Evolutionary conservation across 192 early-diverging fungal species (phyloP).

Genomic region (Hyaloraphidium curvatum): DNA sequence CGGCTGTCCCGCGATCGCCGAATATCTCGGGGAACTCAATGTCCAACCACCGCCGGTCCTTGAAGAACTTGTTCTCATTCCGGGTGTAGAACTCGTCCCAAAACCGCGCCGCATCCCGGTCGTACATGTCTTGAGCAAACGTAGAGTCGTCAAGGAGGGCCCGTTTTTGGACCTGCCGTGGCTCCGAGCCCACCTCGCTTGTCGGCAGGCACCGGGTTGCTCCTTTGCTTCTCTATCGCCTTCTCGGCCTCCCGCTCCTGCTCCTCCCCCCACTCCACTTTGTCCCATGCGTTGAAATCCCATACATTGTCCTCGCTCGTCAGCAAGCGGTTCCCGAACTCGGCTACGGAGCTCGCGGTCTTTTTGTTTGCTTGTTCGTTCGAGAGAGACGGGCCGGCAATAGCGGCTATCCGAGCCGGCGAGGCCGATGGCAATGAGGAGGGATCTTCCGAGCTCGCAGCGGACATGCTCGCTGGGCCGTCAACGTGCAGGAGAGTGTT

Average conservation of each 20-base stretch:
- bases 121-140: conserved; percentile 19
- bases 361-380: too few species aligned
- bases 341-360: too few species aligned
- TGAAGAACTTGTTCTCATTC: conserved; percentile 36
- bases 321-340: not conserved
- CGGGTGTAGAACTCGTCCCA: conserved; percentile 40
- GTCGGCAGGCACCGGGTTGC: not conserved
- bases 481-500: too few species aligned
- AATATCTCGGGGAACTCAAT: conserved; percentile 12
- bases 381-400: too few species aligned
- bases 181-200: not conserved
- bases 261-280: not conserved
- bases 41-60: conserved; percentile 33
- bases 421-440: too few species aligned
- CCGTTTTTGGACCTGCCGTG: not conserved
- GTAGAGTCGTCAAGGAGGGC: not conserved
- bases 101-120: conserved; percentile 26
- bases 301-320: not conserved
- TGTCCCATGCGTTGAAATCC: not conserved
- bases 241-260: not conserved
- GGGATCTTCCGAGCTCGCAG: too few species aligned
- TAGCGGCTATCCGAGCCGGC: too few species aligned
- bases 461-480: too few species aligned
- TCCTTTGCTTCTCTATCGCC: not conserved
- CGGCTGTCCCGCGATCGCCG: not conserved